Evolutionary conservation across 345 rosid genomes (phyloP), one percentile per base, ranked within the genome.

Genomic region (Capsella bursapastoris): DNA sequence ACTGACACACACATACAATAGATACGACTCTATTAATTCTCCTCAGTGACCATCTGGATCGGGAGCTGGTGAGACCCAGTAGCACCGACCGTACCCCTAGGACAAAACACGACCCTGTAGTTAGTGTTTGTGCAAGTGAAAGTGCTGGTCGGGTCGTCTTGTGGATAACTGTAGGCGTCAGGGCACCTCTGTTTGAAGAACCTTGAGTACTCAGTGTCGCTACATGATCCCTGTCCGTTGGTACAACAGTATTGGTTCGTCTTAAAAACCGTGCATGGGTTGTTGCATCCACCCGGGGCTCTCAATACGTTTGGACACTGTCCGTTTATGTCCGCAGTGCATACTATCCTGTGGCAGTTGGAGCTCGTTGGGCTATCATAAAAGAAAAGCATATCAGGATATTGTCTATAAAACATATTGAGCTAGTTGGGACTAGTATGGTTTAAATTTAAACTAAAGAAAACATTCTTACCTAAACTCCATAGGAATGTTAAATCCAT

Each of bases 211-310:
- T 1, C 5, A 0, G 86, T 80, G 38, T 43, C 57, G 0, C 35
- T 14, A 67, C 84, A 81, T 5, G 61, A 44, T n/a, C 86, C 83
- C 0, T 29, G 67, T 7, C 86, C 75, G 6, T 75, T 28, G 0
- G 79, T 84, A 64, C 92, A 87, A 57, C 92, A 88, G 2, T 66
- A 88, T 12, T 84, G 4, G 31, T 85, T 72, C 3, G 81, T 87
- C 52, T 77, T 41, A 6, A 79, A 87, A 3, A 86, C 92, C 0
- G 87, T 78, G 52, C 90, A 89, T 0, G 94, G 88, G 68, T 85
- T 69, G 76, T 78, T 66, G 55, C 87, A 72, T 27, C 81, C 76
- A 0, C 78, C 81, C 0, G 78, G 81, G 0, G 84, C 79, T 68
- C 57, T 83, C 0, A 90, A 58, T 1, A 2, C 71, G 35, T n/a